Percentiles rank a stretch among this genome's conserved stretches.
Conservation (phyloP, 2,329 filamentous ascomycete genomes). For the Apiospora marii region DNA sequence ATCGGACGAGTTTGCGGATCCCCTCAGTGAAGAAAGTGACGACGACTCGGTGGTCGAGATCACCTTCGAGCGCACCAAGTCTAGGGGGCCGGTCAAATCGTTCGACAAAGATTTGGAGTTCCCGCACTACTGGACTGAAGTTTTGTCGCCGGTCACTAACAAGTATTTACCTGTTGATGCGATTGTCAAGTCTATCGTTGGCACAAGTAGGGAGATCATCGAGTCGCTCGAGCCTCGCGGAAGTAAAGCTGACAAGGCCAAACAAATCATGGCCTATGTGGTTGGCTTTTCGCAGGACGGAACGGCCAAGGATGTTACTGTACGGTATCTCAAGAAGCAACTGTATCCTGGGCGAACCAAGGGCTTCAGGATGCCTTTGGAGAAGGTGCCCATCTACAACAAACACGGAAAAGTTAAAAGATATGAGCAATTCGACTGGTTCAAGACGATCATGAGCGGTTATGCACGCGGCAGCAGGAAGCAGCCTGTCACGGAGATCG, state of each 20-base stretch:
- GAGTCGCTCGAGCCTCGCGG: constrained; percentile 84
- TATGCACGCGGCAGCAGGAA: constrained; percentile 64
- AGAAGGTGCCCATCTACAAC: constrained; percentile 84
- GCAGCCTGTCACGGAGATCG: constrained; percentile 70
- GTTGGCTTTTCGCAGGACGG: constrained; percentile 84
- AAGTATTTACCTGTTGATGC: constrained; percentile 83
- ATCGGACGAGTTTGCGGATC: constrained; percentile 56
- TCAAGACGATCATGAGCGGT: constrained; percentile 77
- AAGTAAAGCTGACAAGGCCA: constrained; percentile 81
- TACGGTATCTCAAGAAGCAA: constrained; percentile 84
- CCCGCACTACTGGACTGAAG: constrained; percentile 94
- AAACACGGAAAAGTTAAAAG: constrained; percentile 78
- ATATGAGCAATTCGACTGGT: constrained; percentile 88
- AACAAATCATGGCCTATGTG: constrained; percentile 90
- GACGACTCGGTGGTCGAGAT: constrained; percentile 68
- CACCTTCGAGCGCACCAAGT: constrained; percentile 48
- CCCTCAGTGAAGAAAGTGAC: constrained; percentile 61
- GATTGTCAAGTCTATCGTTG: constrained; percentile 72
- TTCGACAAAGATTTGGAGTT: constrained; percentile 82
- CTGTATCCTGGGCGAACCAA: constrained; percentile 90
- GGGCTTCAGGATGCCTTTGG: constrained; percentile 77
- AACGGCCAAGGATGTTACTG: constrained; percentile 93
- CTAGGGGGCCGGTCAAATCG: constrained; percentile 51
- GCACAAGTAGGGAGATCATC: constrained; percentile 75
- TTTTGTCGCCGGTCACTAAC: constrained; percentile 81